These are phyloP conservation scores for Ceratobasidium sp. DNA, from an alignment of 1,284 basidiomycete genomes.

Conservation along the genomic window DNA sequence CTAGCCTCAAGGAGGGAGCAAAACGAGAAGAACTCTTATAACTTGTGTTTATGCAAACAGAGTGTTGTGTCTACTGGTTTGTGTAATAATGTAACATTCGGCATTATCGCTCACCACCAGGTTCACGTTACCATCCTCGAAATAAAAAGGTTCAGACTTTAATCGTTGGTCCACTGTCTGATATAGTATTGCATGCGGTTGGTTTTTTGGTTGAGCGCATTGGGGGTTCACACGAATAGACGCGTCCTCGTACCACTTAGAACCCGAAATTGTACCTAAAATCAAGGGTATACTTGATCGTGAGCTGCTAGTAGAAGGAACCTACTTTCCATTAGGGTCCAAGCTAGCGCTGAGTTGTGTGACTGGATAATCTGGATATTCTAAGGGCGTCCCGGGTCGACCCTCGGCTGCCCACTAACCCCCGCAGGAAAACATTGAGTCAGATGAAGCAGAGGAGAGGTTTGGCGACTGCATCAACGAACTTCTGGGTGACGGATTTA, in stretches of 20 bases:
- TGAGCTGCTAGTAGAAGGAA: neutral
- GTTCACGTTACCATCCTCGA: neutral
- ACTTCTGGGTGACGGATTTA: neutral
- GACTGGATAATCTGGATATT: too few relatives aligned
- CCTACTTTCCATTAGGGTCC: neutral
- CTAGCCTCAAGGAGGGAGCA: neutral
- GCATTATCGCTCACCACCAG: neutral
- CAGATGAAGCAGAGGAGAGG: neutral
- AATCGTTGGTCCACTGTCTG: neutral
- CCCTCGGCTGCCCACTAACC: neutral
- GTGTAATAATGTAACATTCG: neutral
- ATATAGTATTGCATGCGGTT: neutral
- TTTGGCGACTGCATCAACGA: neutral
- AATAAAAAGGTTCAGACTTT: neutral
- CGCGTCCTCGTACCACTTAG: neutral
- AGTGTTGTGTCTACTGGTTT: neutral
- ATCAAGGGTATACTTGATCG: too few relatives aligned
- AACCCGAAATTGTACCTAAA: neutral
- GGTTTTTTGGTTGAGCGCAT: neutral
- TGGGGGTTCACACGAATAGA: neutral
- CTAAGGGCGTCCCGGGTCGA: neutral
- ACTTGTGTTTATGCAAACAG: constrained; percentile 11
- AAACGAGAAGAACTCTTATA: neutral
- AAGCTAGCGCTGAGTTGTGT: too few relatives aligned
- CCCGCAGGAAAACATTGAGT: neutral